phyloP scores from a whole-genome alignment of 345 rosid species.

The Viola odorata region DNA sequence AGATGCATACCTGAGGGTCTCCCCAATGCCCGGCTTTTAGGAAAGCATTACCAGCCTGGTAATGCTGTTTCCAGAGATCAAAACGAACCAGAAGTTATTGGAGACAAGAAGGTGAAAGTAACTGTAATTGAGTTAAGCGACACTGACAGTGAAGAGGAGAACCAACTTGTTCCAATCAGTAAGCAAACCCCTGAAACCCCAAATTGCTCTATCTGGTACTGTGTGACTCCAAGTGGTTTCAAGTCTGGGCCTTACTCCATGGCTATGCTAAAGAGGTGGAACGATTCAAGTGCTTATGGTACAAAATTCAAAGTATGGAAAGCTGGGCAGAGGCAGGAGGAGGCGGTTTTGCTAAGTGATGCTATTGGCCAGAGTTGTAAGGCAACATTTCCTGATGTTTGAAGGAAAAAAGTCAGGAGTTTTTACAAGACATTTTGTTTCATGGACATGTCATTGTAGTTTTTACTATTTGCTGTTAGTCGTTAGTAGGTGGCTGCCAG shows the following conservation, averaged over 20 bases:
- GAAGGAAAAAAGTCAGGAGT: too few species aligned
- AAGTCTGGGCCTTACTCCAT: constrained; percentile 12
- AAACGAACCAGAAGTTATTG: too few species aligned
- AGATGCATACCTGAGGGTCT: too few species aligned
- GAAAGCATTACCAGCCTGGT: too few species aligned
- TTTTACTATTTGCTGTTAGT: too few species aligned
- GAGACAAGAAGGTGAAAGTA: neutral
- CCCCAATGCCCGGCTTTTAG: too few species aligned
- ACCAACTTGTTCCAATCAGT: neutral
- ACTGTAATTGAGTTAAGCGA: constrained; percentile 8
- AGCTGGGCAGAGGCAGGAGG: constrained; percentile 15
- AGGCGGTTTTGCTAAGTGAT: constrained; percentile 9
- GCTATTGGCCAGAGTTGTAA: neutral
- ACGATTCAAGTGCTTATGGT: neutral
- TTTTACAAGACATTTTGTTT: too few species aligned
- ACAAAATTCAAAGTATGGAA: constrained; percentile 6
- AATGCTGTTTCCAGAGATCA: too few species aligned
- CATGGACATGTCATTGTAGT: too few species aligned
- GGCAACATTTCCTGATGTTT: too few species aligned
- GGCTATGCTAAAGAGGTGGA: constrained; percentile 13
- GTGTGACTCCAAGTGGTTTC: constrained; percentile 1
- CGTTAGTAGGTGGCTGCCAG: too few species aligned
- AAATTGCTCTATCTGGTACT: constrained; percentile 4
- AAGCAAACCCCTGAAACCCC: neutral
- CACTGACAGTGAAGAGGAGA: constrained; percentile 10